phyloP scores from a whole-genome alignment of 306 rosid genomes.

The Gastrolobium villosum region DNA sequence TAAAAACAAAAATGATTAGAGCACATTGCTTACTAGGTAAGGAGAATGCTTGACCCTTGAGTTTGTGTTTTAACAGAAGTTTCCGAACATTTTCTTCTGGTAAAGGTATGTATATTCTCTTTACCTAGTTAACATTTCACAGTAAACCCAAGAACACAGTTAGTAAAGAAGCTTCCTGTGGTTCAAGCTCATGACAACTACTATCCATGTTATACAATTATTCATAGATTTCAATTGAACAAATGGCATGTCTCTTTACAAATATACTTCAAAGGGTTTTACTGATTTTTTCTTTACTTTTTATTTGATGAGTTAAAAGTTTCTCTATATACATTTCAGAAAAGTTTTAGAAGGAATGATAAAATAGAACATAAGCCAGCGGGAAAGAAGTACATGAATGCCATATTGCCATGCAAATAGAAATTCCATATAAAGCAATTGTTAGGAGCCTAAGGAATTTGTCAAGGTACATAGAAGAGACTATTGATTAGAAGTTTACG shows the following conservation, averaged over 20 bases:
- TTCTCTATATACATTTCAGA: conserved; percentile 19
- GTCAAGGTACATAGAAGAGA: neutral
- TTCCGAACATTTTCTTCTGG: conserved; percentile 85
- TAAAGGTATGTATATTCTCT: conserved; percentile 90
- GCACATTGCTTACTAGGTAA: conserved; percentile 78
- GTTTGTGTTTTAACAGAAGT: conserved; percentile 78
- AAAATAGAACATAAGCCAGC: neutral
- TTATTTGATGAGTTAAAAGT: neutral
- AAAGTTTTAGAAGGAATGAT: neutral
- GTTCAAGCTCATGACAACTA: conserved; percentile 8
- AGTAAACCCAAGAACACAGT: conserved; percentile 37
- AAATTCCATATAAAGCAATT: neutral
- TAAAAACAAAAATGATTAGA: neutral
- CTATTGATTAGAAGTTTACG: neutral
- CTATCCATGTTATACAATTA: conserved; percentile 7
- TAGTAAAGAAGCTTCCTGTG: conserved; percentile 23
- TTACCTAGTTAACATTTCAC: conserved; percentile 70
- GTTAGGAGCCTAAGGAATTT: conserved; percentile 8
- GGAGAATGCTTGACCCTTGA: conserved; percentile 95
- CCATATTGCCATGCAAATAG: neutral
- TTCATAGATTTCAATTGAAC: conserved; percentile 25
- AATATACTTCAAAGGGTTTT: conserved; percentile 29
- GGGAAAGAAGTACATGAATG: neutral
- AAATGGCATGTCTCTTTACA: neutral
- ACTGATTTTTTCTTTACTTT: neutral